phyloP scores from a whole-genome alignment of 371 early-diverging fungal species.

The Mortierella sp. region DNA sequence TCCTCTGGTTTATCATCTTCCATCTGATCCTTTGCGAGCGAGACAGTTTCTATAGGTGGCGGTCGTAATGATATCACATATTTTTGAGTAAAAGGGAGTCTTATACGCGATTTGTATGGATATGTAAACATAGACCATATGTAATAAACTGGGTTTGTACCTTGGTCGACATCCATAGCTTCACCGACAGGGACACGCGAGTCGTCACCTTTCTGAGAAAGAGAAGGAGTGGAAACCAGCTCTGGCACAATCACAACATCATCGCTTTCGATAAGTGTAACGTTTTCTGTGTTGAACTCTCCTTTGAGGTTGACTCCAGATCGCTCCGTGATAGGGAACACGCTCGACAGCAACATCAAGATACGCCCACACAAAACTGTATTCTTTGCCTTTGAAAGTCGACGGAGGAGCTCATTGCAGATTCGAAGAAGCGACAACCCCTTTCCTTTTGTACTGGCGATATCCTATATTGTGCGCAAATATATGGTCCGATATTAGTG shows the following conservation, averaged over 20 bases:
- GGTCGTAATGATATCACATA: neutral
- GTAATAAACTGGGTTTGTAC: neutral
- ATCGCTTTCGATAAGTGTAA: slow-evolving; percentile 68
- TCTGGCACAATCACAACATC: slow-evolving; percentile 53
- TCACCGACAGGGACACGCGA: slow-evolving; percentile 42
- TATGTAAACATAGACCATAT: neutral
- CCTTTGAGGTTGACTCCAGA: slow-evolving; percentile 90
- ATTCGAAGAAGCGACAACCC: slow-evolving; percentile 85
- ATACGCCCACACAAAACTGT: slow-evolving; percentile 89
- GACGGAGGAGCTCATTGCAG: slow-evolving; percentile 87
- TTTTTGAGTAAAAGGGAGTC: too few species aligned
- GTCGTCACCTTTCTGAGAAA: slow-evolving; percentile 62
- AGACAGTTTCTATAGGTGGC: neutral
- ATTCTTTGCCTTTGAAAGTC: slow-evolving; percentile 84
- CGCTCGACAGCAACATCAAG: slow-evolving; percentile 83
- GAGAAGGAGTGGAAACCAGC: slow-evolving; percentile 15
- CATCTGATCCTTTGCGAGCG: neutral
- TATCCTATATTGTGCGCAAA: slow-evolving; percentile 61
- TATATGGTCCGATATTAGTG: neutral
- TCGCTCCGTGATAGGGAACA: slow-evolving; percentile 85
- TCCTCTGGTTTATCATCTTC: slow-evolving; percentile 56
- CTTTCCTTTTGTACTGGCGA: slow-evolving; percentile 83
- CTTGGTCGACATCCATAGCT: slow-evolving; percentile 53
- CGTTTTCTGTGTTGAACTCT: slow-evolving; percentile 82
- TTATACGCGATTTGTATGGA: neutral